Percentiles rank a stretch among this genome's conserved stretches.
These are phyloP conservation scores for Talaromyces nanjingensis DNA, from an alignment of 495 filamentous ascomycete species.

Conservation along the genomic window DNA sequence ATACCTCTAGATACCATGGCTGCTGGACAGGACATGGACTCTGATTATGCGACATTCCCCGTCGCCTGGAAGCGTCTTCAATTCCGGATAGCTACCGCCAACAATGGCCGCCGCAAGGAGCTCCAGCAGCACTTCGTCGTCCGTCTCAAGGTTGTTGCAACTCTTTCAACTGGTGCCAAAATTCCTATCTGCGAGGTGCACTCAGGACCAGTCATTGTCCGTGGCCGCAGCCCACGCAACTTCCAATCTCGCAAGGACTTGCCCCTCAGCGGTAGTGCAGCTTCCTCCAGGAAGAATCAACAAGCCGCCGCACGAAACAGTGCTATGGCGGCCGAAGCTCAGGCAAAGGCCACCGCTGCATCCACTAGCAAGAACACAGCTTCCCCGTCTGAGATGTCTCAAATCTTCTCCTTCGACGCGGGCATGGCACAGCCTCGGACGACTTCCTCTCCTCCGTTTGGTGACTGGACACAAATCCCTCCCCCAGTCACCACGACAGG, in stretches of 20 bases:
- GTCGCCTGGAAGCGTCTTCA: slow-evolving; percentile 88
- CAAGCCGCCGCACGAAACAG: slow-evolving; percentile 32
- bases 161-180: slow-evolving; percentile 60
- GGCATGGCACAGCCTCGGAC: slow-evolving; percentile 19
- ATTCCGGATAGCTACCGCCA: slow-evolving; percentile 85
- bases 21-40: slow-evolving; percentile 68
- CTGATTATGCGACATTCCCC: slow-evolving; percentile 72
- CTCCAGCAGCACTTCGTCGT: slow-evolving; percentile 78
- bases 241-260: slow-evolving; percentile 74
- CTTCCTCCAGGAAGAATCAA: slow-evolving; percentile 53
- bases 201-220: slow-evolving; percentile 70
- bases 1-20: slow-evolving; percentile 68
- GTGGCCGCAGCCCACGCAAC: slow-evolving; percentile 71
- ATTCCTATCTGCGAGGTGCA: slow-evolving; percentile 62
- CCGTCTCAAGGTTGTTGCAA: slow-evolving; percentile 65
- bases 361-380: not conserved
- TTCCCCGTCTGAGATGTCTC: slow-evolving; percentile 24
- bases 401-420: slow-evolving; percentile 9
- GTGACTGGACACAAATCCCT: slow-evolving; percentile 35
- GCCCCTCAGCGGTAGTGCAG: slow-evolving; percentile 62
- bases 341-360: slow-evolving; percentile 21
- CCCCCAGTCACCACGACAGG: slow-evolving; percentile 19
- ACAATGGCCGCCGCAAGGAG: slow-evolving; percentile 72
- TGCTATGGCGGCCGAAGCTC: slow-evolving; percentile 49
- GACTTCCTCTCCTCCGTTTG: slow-evolving; percentile 27